These are phyloP conservation scores for Claviceps humidiphila DNA, from an alignment of 2,329 filamentous ascomycete species.

Conservation along the genomic window DNA sequence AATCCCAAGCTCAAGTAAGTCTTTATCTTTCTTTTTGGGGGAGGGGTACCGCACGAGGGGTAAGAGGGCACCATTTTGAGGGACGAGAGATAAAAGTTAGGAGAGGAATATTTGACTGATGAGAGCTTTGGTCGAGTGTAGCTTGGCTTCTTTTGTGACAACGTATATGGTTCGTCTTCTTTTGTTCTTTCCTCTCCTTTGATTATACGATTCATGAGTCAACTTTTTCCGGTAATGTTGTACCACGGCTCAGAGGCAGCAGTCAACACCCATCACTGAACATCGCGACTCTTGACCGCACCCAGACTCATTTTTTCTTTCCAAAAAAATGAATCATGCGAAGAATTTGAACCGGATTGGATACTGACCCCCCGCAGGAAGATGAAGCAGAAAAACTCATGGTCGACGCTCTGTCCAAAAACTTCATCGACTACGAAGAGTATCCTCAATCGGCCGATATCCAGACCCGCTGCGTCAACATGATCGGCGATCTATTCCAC, in stretches of 20 bases:
- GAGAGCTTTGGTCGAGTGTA: conserved; percentile 48
- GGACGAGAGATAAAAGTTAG: background rate
- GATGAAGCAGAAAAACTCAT: conserved; percentile 39
- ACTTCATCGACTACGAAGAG: conserved; percentile 86
- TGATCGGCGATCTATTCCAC: conserved; percentile 85
- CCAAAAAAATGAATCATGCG: too few species aligned
- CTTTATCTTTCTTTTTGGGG: too few species aligned
- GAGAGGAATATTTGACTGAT: background rate
- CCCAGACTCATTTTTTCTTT: too few species aligned
- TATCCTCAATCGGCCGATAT: conserved; percentile 72
- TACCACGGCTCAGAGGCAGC: too few species aligned
- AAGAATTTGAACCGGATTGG: too few species aligned
- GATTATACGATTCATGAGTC: too few species aligned
- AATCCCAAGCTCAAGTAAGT: conserved; percentile 71
- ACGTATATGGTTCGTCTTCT: conserved; percentile 70
- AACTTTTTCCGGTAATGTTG: too few species aligned
- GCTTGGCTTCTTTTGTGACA: conserved; percentile 83
- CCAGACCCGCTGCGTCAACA: conserved; percentile 83
- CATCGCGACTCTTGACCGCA: too few species aligned
- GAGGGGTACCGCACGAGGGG: background rate
- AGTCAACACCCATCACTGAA: too few species aligned
- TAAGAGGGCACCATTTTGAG: background rate
- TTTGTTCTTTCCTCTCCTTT: background rate
- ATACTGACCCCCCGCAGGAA: conserved; percentile 55
- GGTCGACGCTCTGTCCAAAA: conserved; percentile 82